phyloP scores from a whole-genome alignment of 352 stramenopile species.

The Phytopythium vexans region DNA sequence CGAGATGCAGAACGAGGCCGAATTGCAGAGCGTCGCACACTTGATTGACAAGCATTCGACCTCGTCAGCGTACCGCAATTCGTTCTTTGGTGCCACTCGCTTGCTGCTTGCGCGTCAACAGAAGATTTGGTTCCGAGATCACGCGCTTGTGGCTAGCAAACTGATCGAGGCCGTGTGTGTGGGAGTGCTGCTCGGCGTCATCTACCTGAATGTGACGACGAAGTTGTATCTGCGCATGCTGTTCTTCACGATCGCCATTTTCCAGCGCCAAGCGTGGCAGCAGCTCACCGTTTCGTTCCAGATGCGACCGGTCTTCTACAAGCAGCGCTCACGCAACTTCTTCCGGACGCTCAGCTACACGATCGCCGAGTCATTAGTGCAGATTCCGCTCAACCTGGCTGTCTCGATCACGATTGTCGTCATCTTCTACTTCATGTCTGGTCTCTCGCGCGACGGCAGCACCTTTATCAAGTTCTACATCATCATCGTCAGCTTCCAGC shows the following conservation, averaged over 20 bases:
- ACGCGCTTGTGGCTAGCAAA: constrained; percentile 19
- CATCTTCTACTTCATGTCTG: constrained; percentile 87
- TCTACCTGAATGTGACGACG: constrained; percentile 35
- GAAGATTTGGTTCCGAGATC: constrained; percentile 22
- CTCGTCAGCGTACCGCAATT: constrained; percentile 8
- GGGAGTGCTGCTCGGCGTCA: constrained; percentile 44
- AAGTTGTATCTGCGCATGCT: constrained; percentile 36
- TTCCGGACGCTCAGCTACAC: constrained; percentile 56
- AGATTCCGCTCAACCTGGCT: constrained; percentile 29
- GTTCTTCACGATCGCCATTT: constrained; percentile 18
- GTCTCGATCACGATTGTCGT: constrained; percentile 44
- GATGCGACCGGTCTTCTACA: constrained; percentile 73
- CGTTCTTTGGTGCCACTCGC: constrained; percentile 1
- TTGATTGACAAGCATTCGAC: constrained; percentile 4
- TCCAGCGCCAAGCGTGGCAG: constrained; percentile 30
- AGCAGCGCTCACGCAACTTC: constrained; percentile 66
- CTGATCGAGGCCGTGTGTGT: constrained; percentile 40
- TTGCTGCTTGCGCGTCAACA: constrained; percentile 19
- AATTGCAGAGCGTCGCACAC: constrained; percentile 8
- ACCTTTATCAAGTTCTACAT: constrained; percentile 61
- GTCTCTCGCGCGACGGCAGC: constrained; percentile 29
- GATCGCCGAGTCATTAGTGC: constrained; percentile 25
- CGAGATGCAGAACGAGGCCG: constrained; percentile 5
- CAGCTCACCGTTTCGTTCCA: constrained; percentile 26
- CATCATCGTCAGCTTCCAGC: constrained; percentile 67